These are phyloP conservation scores for Neonectria magnoliae DNA, from an alignment of 2,329 filamentous ascomycete genomes.

Conservation along the genomic window DNA sequence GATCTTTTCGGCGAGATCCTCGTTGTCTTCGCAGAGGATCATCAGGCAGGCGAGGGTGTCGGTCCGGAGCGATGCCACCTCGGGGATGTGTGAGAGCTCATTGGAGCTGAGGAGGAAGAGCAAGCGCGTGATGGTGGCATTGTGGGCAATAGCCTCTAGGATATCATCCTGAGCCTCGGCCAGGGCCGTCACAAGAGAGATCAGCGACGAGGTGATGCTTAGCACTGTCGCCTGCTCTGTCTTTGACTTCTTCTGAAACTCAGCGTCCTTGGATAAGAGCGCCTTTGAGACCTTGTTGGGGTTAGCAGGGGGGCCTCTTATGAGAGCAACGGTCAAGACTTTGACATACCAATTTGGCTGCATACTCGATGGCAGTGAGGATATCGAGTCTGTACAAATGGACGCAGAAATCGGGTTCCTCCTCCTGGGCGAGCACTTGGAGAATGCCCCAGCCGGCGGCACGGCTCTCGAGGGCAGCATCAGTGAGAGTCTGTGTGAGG, in stretches of 20 bases:
- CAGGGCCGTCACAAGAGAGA: constrained; percentile 63
- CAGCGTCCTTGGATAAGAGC: constrained; percentile 52
- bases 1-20: constrained; percentile 62
- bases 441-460: constrained; percentile 76
- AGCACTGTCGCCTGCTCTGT: constrained; percentile 64
- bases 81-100: constrained; percentile 54
- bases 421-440: constrained; percentile 68
- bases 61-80: constrained; percentile 53
- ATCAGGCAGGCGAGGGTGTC: constrained; percentile 66
- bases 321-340: neutral
- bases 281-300: constrained; percentile 54
- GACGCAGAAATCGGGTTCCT: constrained; percentile 73
- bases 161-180: constrained; percentile 71
- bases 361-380: constrained; percentile 68
- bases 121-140: constrained; percentile 60
- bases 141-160: constrained; percentile 62
- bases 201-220: constrained; percentile 64
- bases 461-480: constrained; percentile 69
- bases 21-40: constrained; percentile 69
- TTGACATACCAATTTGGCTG: constrained; percentile 60
- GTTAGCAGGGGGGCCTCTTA: constrained; percentile 11
- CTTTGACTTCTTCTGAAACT: constrained; percentile 60
- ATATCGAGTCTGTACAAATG: constrained; percentile 71
- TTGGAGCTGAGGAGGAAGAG: constrained; percentile 63
- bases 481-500: constrained; percentile 71